These are phyloP conservation scores for Pterula multifida DNA, from an alignment of 1,284 basidiomycete species.

Conservation along the genomic window DNA sequence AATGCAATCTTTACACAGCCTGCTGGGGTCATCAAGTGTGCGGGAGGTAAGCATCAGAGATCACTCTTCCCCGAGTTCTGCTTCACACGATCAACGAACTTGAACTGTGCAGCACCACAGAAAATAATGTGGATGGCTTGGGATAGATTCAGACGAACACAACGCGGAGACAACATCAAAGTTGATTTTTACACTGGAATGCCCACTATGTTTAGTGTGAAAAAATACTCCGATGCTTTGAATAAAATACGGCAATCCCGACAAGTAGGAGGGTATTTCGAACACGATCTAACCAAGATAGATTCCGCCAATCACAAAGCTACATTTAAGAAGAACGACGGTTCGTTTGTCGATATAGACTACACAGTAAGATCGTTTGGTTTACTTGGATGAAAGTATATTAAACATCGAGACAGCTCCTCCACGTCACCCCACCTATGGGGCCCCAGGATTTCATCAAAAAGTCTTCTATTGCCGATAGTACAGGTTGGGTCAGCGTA, in stretches of 20 bases:
- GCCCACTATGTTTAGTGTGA: constrained; percentile 86
- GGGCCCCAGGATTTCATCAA: constrained; percentile 81
- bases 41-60: constrained; percentile 80
- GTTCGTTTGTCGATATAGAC: constrained; percentile 52
- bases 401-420: constrained; percentile 6
- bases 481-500: constrained; percentile 82
- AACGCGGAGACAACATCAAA: constrained; percentile 47
- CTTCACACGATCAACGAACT: background rate
- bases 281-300: constrained; percentile 75
- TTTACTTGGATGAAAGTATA: background rate
- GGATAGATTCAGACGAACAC: constrained; percentile 57
- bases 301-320: constrained; percentile 63
- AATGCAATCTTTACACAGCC: constrained; percentile 95
- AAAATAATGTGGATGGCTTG: constrained; percentile 96
- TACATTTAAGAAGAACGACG: constrained; percentile 72
- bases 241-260: constrained; percentile 71
- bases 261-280: constrained; percentile 71
- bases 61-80: constrained; percentile 3
- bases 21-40: constrained; percentile 89
- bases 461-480: constrained; percentile 66
- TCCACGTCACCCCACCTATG: constrained; percentile 91
- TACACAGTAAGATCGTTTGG: constrained; percentile 44
- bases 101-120: constrained; percentile 54
- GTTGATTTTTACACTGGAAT: constrained; percentile 88
- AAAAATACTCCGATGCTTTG: constrained; percentile 86